Evolutionary conservation across 2,329 filamentous ascomycete species (phyloP).

Genomic region (Kalmusia sp.): DNA sequence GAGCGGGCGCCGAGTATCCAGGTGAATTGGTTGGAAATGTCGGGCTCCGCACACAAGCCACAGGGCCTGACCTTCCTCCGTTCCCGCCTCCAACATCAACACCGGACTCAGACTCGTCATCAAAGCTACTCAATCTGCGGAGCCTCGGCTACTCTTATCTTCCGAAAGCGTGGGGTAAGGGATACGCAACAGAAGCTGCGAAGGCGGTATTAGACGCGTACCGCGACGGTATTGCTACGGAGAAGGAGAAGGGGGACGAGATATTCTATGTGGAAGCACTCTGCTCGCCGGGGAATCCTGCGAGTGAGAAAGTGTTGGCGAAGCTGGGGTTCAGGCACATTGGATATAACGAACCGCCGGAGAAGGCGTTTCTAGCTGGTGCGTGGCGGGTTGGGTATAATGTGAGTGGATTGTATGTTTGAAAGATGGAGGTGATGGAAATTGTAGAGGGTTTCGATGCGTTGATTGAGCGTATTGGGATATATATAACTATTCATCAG

Average conservation of each 20-base stretch:
- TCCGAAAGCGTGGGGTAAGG: conserved; percentile 25
- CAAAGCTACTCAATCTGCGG: conserved; percentile 18
- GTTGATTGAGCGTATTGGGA: too few species aligned
- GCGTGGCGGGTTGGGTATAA: conserved; percentile 31
- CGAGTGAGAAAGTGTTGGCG: conserved; percentile 26
- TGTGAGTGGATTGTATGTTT: conserved; percentile 30
- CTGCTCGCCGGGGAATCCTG: conserved; percentile 29
- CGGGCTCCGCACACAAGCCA: conserved; percentile 14
- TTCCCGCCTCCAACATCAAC: conserved; percentile 7
- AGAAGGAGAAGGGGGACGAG: conserved; percentile 6
- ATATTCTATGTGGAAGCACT: conserved; percentile 32
- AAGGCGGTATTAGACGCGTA: conserved; percentile 26
- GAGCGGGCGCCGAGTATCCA: neutral
- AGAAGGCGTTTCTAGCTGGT: conserved; percentile 31
- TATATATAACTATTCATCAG: too few species aligned
- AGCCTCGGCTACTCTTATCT: conserved; percentile 34
- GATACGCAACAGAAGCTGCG: conserved; percentile 37
- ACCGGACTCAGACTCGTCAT: neutral
- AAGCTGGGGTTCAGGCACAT: conserved; percentile 35
- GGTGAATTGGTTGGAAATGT: conserved; percentile 23
- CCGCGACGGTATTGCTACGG: conserved; percentile 1
- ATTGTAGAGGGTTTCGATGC: too few species aligned
- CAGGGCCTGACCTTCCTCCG: conserved; percentile 12
- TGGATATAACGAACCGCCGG: conserved; percentile 27
- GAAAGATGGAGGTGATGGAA: neutral